phyloP scores from a whole-genome alignment of 2,329 filamentous ascomycete species.

The Apiospora rasikravindrae region DNA sequence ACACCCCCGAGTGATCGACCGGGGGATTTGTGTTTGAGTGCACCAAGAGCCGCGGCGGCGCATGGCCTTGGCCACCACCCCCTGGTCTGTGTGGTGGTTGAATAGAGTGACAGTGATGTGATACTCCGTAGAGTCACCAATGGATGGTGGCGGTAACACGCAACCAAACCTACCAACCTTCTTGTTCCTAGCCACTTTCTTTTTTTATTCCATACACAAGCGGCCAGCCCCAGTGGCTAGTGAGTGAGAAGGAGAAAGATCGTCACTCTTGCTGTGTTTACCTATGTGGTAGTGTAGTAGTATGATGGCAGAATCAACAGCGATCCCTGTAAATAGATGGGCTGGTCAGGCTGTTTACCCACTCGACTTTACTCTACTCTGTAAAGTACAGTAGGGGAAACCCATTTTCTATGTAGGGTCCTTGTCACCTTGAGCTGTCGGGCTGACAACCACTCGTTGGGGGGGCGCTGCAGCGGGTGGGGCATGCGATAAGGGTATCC shows the following conservation, averaged over 20 bases:
- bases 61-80: conserved; percentile 11
- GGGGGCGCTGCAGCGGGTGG: background rate
- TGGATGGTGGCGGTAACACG: background rate
- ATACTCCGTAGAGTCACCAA: too few relatives aligned
- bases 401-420: background rate
- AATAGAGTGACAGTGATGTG: background rate
- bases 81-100: background rate
- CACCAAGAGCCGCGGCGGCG: background rate
- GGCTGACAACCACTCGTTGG: background rate
- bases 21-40: conserved; percentile 8
- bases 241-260: background rate
- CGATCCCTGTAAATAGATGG: background rate
- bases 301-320: background rate
- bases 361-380: too few relatives aligned
- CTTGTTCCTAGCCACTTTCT: background rate
- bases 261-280: background rate
- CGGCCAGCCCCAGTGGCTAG: background rate
- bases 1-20: conserved; percentile 2
- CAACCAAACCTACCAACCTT: background rate
- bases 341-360: background rate
- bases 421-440: background rate
- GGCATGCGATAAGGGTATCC: conserved; percentile 7
- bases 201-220: background rate
- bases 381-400: background rate
- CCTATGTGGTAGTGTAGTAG: background rate